Percentiles rank a stretch among this genome's conserved stretches.
phyloP scores from a whole-genome alignment of 495 filamentous ascomycete species.

The Hypoxylon lienhwacheense region DNA sequence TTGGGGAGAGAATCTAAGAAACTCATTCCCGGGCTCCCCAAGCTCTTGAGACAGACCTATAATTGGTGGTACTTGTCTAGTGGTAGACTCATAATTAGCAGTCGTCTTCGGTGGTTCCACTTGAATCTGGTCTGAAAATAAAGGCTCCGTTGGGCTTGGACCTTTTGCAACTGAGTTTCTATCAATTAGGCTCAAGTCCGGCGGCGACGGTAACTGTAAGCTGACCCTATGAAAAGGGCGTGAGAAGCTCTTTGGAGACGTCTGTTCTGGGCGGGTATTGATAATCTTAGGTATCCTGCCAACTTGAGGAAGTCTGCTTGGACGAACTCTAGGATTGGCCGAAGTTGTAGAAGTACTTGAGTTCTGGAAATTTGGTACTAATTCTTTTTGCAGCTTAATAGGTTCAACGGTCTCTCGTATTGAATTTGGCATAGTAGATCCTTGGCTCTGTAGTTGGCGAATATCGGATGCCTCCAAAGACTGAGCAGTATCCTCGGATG shows the following conservation, averaged over 20 bases:
- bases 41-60: constrained; percentile 27
- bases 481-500: constrained; percentile 31
- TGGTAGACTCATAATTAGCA: constrained; percentile 24
- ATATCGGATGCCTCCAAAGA: constrained; percentile 3
- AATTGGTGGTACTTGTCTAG: constrained; percentile 25
- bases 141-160: constrained; percentile 47
- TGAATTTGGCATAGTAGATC: not conserved
- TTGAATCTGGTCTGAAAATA: constrained; percentile 42
- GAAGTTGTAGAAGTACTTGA: not conserved
- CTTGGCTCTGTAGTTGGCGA: not conserved
- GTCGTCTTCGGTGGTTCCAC: constrained; percentile 28
- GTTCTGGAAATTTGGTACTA: constrained; percentile 3
- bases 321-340: constrained; percentile 32
- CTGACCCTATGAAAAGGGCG: constrained; percentile 65
- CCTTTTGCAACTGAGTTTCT: constrained; percentile 51
- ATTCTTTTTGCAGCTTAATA: not conserved
- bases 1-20: constrained; percentile 71
- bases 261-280: constrained; percentile 69
- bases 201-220: constrained; percentile 42
- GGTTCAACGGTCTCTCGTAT: constrained; percentile 1
- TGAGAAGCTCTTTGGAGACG: constrained; percentile 81
- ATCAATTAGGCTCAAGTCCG: constrained; percentile 44
- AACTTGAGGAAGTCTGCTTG: constrained; percentile 69
- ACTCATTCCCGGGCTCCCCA: constrained; percentile 45
- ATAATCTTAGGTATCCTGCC: constrained; percentile 90